Conservation (phyloP, 257 asterid genomes). For the Solanum chiquidenum region DNA sequence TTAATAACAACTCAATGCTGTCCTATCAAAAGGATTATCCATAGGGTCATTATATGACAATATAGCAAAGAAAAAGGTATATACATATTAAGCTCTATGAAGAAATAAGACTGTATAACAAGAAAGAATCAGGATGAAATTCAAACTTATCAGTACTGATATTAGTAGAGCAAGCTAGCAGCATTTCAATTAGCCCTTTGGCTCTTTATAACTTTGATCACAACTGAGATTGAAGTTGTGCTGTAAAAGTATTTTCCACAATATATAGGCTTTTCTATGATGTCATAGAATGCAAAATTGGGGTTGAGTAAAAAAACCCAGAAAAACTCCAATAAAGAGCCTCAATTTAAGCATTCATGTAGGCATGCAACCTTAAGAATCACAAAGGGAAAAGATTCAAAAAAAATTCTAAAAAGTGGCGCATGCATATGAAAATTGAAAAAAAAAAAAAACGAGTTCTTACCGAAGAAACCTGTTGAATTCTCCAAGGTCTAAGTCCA, state of each 20-base stretch:
- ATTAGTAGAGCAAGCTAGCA: neutral
- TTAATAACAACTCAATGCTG: neutral
- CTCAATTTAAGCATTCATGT: neutral
- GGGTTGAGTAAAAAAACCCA: neutral
- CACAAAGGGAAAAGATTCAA: neutral
- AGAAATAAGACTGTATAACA: neutral
- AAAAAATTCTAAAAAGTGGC: neutral
- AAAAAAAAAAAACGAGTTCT: slow-evolving; percentile 7
- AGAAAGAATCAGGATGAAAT: neutral
- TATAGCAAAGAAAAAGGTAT: neutral
- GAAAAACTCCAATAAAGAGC: neutral
- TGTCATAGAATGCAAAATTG: neutral
- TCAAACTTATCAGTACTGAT: neutral
- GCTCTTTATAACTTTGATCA: neutral
- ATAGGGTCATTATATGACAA: neutral
- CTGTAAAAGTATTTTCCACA: neutral
- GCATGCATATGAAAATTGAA: neutral
- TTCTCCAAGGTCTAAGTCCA: slow-evolving; percentile 78
- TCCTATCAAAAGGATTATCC: neutral
- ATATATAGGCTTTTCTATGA: neutral
- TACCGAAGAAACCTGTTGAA: slow-evolving; percentile 89
- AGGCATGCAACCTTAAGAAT: neutral
- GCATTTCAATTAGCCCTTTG: neutral
- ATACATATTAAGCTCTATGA: neutral
- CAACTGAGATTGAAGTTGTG: neutral